Evolutionary conservation across 2,329 filamentous ascomycete species (phyloP), one percentile per base, ranked within the genome.

Genomic region (Ophiobolus disseminans): DNA sequence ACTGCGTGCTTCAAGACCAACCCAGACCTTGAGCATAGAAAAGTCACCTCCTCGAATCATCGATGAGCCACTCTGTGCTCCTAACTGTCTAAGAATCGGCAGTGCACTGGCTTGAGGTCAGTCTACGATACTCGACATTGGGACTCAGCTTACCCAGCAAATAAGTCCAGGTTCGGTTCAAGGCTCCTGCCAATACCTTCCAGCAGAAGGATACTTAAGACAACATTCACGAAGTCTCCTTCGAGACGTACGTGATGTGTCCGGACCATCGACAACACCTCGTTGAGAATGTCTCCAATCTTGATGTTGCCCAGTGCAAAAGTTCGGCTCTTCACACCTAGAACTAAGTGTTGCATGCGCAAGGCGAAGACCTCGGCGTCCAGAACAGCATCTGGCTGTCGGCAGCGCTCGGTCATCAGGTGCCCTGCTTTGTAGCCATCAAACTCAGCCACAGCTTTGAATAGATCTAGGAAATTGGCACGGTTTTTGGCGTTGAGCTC

Each of bases 221-320:
- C 93, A 4, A 99, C 94, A 68, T 99, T 99, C 69, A 99, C 91
- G 69, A 97, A 99, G 71, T 99, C 94, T 7, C 94, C 94, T 73
- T 99, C 94, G 40, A 99, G 82, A 7, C 94, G 83, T 3, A 99
- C 94, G 68, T 99, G 94, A 70, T 99, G 94, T 8, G 80, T 78
- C 45, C 94, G 85, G 22, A 99, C 94, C 91, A 99, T 97, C 50
- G 82, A 82, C 35, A 99, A 79, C 0, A 97, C 94, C 62, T 95
- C 84, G 65, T 94, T 91, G 22, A 99, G 75, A 16, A 99, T 91
- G 62, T 99, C 94, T 9, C 94, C 94, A 55, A 99, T 97, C 76
- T 92, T 95, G 75, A 99, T 88, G 66, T 91, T 96, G 4, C 93
- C 93, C 0, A 99, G 81, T 0, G 94, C 92, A 46, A 99, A 87